Conservation (phyloP, 1,284 basidiomycete species). For the Puccinia novopanici region DNA sequence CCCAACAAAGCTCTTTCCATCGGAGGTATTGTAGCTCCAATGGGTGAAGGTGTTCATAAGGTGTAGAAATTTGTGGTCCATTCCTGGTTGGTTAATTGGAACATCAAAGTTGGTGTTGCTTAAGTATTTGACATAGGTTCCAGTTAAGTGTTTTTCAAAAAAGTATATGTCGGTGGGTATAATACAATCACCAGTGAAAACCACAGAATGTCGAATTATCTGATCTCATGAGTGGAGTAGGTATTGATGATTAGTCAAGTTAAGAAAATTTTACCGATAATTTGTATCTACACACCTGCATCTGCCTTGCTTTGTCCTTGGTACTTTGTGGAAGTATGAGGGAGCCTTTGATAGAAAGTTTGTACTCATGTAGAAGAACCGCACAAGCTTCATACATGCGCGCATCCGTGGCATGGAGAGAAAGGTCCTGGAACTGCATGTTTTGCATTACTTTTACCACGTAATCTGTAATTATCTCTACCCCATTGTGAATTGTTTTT, state of each 20-base stretch:
- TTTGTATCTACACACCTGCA: not conserved
- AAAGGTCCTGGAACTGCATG: not conserved
- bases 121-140: constrained; percentile 6
- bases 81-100: not conserved
- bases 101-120: constrained; percentile 7
- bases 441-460: not conserved
- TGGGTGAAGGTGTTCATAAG: constrained; percentile 13
- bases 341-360: not conserved
- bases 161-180: not conserved
- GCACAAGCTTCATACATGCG: not conserved
- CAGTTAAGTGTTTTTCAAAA: not conserved
- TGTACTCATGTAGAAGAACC: not conserved
- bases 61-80: not conserved
- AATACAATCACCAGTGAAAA: not conserved
- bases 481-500: not conserved
- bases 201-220: not conserved
- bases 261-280: no score
- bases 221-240: not conserved
- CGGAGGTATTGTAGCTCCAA: not conserved
- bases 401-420: not conserved
- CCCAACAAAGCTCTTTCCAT: not conserved
- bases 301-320: not conserved
- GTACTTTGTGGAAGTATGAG: not conserved
- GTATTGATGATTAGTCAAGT: no score
- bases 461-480: not conserved